Conservation (phyloP, 345 rosid species). For the Rhizophora mangle region DNA sequence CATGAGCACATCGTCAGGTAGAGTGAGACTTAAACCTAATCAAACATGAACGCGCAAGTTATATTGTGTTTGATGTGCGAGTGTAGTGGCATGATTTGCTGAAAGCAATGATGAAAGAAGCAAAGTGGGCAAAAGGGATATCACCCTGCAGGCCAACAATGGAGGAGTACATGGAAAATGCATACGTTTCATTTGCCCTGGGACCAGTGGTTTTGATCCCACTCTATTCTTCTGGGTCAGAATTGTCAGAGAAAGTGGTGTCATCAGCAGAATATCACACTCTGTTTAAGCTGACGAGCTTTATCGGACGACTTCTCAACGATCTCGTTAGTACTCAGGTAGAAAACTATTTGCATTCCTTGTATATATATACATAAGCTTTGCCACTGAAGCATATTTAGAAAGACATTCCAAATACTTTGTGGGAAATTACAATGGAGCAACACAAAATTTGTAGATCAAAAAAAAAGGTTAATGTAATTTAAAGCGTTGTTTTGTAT, state of each 20-base stretch:
- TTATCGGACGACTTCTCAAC: slow-evolving; percentile 7
- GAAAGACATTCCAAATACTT: too few relatives aligned
- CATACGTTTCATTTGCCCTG: slow-evolving; percentile 3
- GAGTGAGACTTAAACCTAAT: too few relatives aligned
- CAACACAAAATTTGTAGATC: too few relatives aligned
- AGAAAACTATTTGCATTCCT: neutral
- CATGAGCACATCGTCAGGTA: too few relatives aligned
- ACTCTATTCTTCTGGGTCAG: slow-evolving; percentile 4
- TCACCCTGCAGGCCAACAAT: slow-evolving; percentile 2
- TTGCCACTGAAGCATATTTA: too few relatives aligned
- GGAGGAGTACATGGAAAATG: slow-evolving; percentile 16
- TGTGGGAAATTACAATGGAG: too few relatives aligned
- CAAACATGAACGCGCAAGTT: too few relatives aligned
- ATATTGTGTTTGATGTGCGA: too few relatives aligned
- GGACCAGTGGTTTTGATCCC: slow-evolving; percentile 10
- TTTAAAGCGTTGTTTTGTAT: too few relatives aligned
- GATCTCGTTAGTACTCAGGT: slow-evolving; percentile 13
- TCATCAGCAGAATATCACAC: neutral
- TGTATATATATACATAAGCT: too few relatives aligned
- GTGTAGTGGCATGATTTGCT: slow-evolving; percentile 15
- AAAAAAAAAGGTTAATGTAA: too few relatives aligned
- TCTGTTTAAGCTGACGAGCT: slow-evolving; percentile 14
- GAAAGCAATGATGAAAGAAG: slow-evolving; percentile 12
- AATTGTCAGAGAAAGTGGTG: slow-evolving; percentile 9
- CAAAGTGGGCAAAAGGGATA: slow-evolving; percentile 7